These are phyloP conservation scores for Gomphus sp. DNA, from an alignment of 1,284 basidiomycete genomes.

Conservation along the genomic window DNA sequence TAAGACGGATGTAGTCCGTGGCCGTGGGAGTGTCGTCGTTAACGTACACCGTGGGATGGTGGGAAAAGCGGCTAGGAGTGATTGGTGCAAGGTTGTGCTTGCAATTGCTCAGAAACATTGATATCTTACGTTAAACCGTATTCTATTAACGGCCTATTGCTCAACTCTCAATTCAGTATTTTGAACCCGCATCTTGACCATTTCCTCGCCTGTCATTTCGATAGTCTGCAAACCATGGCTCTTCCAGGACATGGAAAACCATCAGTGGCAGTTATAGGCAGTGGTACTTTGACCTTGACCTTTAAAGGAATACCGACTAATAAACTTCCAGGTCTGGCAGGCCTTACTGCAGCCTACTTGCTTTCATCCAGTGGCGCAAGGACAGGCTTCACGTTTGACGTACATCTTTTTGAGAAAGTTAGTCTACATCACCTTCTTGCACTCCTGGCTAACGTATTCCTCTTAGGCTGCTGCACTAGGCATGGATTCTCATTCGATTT, in stretches of 20 bases:
- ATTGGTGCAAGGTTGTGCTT: background rate
- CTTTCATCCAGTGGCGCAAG: constrained; percentile 27
- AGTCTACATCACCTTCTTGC: constrained; percentile 11
- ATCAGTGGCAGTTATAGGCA: constrained; percentile 4
- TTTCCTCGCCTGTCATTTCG: no score
- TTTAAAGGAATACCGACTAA: background rate
- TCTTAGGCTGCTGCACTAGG: constrained; percentile 38
- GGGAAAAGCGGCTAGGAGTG: background rate
- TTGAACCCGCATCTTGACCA: no score
- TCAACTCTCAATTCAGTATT: background rate
- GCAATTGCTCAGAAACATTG: background rate
- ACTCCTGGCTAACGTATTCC: constrained; percentile 4
- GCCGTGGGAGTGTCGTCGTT: no score
- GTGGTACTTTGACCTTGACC: background rate
- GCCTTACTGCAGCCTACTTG: constrained; percentile 57
- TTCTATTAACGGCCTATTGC: background rate
- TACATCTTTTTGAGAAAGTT: constrained; percentile 70
- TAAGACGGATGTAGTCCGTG: no score
- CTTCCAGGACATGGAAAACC: background rate
- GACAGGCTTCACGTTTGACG: constrained; percentile 41
- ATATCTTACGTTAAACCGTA: background rate
- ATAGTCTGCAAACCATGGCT: background rate
- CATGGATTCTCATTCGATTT: constrained; percentile 50
- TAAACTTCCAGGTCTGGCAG: constrained; percentile 43
- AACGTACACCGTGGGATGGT: background rate